Evolutionary conservation across 345 rosid species (phyloP), one percentile per base, ranked within the genome.

Genomic region (Acer campestre): DNA sequence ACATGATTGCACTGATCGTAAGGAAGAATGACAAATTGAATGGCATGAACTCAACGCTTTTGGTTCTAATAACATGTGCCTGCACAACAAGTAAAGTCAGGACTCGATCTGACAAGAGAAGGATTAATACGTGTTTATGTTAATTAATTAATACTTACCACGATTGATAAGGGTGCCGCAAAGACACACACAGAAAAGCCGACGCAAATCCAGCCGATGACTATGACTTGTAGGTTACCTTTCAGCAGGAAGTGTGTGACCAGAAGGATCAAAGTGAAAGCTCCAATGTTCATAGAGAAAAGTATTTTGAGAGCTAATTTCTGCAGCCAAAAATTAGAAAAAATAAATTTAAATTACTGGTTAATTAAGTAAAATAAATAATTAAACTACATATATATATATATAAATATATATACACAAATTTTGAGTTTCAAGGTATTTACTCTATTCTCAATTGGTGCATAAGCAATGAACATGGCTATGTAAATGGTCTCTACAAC

Each of bases 11-110:
- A 68, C 91, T 89, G 73, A 94, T 38, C 20, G 98, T 94, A 38
- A 96, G 95, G 85, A 85, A 92, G 80, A 94, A 85, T 13, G 99
- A 94, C 20, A 96, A 77, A 74, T 81, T 80, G 74, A 96, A 89
- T 1, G 99, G 99, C 99, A 96, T 96, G 86, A 88, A 96, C 75
- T 92, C 97, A 10, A 96, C 99, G 49, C 99, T 96, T 61, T 77
- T 89, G 20, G 98, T 96, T 38, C 87, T 74, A 40, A 96, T 81
- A 3, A 96, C 98, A 75, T 80, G 89, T 67, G 90, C 91, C 97
- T 93, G 18, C 73, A 74, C 29, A 29, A 29, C 31, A 29, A 29
- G 31, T 29, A 29, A 29, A 29, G 31, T 29, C 31, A 29, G 31
- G 31, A 29, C 3, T 7, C 42, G 3, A 5, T 40, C 8, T 40